A percentile compares a stretch with the other conserved stretches of the same genome.
These are phyloP conservation scores for Luzula sylvatica DNA, from an alignment of 176 grass and related monocot species.

Conservation along the genomic window DNA sequence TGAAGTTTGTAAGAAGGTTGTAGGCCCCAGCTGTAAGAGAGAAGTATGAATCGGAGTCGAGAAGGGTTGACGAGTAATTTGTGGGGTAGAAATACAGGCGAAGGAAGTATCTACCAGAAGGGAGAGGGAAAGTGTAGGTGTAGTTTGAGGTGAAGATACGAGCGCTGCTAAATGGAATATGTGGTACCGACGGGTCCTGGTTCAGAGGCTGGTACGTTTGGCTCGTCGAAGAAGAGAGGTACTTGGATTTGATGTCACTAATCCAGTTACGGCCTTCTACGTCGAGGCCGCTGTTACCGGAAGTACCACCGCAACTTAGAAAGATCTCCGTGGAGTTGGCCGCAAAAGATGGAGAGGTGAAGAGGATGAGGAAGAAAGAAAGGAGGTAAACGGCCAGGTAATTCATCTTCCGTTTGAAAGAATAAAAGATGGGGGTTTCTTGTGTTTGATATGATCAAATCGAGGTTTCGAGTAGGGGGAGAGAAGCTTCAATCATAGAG, in stretches of 20 bases:
- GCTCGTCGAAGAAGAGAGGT: constrained; percentile 27
- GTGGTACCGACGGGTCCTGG: constrained; percentile 22
- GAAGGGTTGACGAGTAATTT: constrained; percentile 17
- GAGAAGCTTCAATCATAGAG: not conserved
- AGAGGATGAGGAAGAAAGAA: constrained; percentile 2
- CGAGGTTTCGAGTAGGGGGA: not conserved
- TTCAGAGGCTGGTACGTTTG: not conserved
- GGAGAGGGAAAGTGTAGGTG: constrained; percentile 54
- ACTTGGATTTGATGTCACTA: constrained; percentile 35
- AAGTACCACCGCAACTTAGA: constrained; percentile 39
- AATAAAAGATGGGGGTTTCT: too few relatives aligned
- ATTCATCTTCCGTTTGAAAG: too few relatives aligned
- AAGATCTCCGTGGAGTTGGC: constrained; percentile 20
- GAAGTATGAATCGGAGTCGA: constrained; percentile 28
- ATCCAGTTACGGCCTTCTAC: constrained; percentile 19
- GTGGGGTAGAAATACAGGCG: constrained; percentile 67
- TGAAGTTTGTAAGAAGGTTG: constrained; percentile 46
- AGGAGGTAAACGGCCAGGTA: constrained; percentile 17
- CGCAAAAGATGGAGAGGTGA: not conserved
- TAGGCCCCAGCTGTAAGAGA: constrained; percentile 13
- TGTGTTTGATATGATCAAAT: not conserved
- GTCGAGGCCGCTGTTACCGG: not conserved
- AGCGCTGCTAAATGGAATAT: constrained; percentile 19
- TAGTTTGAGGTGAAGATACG: constrained; percentile 45
- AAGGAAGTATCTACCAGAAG: constrained; percentile 36